Conservation (phyloP, 164 flowering plant genomes). For the Vitis vinifera region DNA sequence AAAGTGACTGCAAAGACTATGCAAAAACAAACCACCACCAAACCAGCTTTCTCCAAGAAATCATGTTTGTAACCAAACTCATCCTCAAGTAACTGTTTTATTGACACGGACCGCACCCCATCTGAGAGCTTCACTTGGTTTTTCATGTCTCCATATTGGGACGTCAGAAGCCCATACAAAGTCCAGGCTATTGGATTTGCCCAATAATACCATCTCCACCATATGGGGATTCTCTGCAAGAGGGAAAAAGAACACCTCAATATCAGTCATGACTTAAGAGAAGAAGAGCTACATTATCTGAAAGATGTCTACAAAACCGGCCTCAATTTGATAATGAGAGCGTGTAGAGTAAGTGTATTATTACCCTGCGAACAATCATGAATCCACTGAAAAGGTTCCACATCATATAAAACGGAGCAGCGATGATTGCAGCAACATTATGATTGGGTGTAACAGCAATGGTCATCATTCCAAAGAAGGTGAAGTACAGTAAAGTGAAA, state of each 20-base stretch:
- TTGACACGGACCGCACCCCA: slow-evolving; percentile 39
- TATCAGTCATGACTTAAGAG: no score
- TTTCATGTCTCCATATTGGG: slow-evolving; percentile 71
- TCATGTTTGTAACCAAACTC: slow-evolving; percentile 75
- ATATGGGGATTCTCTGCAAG: slow-evolving; percentile 79
- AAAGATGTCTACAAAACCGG: no score
- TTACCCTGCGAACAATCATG: slow-evolving; percentile 92
- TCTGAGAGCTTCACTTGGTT: slow-evolving; percentile 55
- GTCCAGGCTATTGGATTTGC: slow-evolving; percentile 89
- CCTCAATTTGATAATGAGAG: no score
- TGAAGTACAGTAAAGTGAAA: slow-evolving; percentile 92
- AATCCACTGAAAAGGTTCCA: slow-evolving; percentile 99
- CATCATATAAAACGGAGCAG: slow-evolving; percentile 93
- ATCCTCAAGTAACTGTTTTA: slow-evolving; percentile 39
- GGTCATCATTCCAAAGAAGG: slow-evolving; percentile 96
- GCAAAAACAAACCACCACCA: slow-evolving; percentile 66
- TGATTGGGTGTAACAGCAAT: slow-evolving; percentile 96
- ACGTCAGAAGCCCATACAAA: slow-evolving; percentile 76
- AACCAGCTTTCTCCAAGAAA: slow-evolving; percentile 58
- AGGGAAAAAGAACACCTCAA: no score
- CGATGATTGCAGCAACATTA: slow-evolving; percentile 79
- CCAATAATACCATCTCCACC: slow-evolving; percentile 99
- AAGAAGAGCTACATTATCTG: no score
- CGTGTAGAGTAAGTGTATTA: not conserved
- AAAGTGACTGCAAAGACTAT: slow-evolving; percentile 70